phyloP scores from a whole-genome alignment of 1,284 basidiomycete species.

The Ganoderma lingzhi region DNA sequence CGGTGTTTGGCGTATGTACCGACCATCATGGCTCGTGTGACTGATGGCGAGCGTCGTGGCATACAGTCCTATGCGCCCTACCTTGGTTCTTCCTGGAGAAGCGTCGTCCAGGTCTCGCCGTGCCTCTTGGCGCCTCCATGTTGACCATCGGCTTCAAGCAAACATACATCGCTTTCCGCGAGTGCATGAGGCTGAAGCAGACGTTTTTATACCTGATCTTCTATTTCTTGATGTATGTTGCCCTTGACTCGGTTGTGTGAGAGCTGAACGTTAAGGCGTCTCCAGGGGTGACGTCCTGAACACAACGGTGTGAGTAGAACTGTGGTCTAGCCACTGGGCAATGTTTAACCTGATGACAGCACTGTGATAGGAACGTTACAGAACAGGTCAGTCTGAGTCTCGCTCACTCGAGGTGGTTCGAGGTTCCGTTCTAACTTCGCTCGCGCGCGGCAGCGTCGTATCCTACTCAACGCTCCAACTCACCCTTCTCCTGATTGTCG shows the following conservation, averaged over 20 bases:
- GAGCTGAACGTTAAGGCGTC: background rate
- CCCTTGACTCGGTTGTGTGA: background rate
- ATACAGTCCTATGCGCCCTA: constrained; percentile 70
- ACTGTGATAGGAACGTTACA: constrained; percentile 84
- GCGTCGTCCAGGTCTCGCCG: constrained; percentile 67
- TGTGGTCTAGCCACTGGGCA: background rate
- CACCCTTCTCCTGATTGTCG: constrained; percentile 78
- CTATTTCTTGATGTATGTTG: constrained; percentile 75
- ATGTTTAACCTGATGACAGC: constrained; percentile 43
- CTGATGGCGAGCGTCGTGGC: constrained; percentile 5
- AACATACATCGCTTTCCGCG: constrained; percentile 69
- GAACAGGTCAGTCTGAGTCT: constrained; percentile 61
- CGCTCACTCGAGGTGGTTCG: background rate
- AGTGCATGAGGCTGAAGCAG: constrained; percentile 77
- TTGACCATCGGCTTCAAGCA: constrained; percentile 78
- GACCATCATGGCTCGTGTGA: constrained; percentile 14
- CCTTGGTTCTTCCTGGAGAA: constrained; percentile 84
- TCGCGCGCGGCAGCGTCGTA: constrained; percentile 51
- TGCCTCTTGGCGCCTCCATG: constrained; percentile 70
- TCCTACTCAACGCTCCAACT: constrained; percentile 73
- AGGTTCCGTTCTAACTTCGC: constrained; percentile 1
- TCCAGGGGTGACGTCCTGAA: constrained; percentile 66
- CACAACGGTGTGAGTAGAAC: constrained; percentile 67
- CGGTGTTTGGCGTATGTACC: constrained; percentile 73
- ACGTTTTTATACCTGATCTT: constrained; percentile 80